Percentiles rank a stretch among this genome's conserved stretches.
These are phyloP conservation scores for Nematocida ausubeli DNA, from an alignment of 371 early-diverging fungal genomes.

Conservation along the genomic window DNA sequence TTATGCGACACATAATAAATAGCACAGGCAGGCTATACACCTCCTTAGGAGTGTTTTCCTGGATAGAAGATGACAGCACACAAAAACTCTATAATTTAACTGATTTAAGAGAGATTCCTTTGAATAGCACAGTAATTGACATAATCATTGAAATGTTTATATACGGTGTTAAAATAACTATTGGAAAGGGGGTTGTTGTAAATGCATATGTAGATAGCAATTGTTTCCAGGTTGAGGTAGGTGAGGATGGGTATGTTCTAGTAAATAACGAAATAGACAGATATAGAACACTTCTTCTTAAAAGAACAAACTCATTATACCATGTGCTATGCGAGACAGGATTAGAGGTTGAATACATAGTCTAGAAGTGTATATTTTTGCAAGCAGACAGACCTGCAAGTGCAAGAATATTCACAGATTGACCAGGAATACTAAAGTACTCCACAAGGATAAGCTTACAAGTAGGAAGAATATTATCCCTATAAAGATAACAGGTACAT, in stretches of 20 bases:
- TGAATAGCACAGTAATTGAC: not conserved
- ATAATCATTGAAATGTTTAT: conserved; percentile 10
- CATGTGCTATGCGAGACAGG: conserved; percentile 9
- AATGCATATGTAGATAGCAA: not conserved
- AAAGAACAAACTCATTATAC: conserved; percentile 8
- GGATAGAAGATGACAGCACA: not conserved
- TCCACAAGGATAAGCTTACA: too few species aligned
- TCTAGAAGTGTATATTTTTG: not conserved
- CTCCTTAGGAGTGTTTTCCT: not conserved
- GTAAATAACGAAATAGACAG: not conserved
- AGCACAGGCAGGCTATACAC: not conserved
- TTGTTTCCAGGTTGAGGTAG: not conserved
- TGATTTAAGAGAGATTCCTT: not conserved
- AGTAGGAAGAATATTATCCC: too few species aligned
- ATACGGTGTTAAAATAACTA: not conserved
- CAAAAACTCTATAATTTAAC: not conserved
- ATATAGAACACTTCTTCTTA: conserved; percentile 18
- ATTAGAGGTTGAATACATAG: not conserved
- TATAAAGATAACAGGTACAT: too few species aligned
- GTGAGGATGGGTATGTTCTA: not conserved
- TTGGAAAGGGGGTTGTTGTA: not conserved
- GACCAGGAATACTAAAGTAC: too few species aligned
- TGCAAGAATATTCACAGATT: too few species aligned
- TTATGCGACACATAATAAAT: not conserved
- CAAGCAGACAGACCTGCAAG: not conserved